Conservation (phyloP, 2,329 filamentous ascomycete genomes). For the Teratosphaeria zuluensis region DNA sequence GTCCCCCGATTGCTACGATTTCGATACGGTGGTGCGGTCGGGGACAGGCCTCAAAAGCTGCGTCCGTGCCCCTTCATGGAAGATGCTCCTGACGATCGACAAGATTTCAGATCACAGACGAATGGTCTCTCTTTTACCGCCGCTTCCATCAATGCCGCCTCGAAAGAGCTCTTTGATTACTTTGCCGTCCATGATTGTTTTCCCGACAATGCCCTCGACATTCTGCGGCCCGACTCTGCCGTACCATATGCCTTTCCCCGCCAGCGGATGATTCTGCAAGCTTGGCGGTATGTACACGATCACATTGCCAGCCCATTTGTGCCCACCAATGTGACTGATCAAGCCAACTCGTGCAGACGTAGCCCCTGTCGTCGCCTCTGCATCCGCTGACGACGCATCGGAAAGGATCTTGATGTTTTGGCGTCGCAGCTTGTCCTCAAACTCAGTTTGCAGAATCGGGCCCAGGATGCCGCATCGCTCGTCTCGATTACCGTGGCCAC, state of each 20-base stretch:
- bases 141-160: constrained; percentile 47
- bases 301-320: constrained; percentile 79
- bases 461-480: constrained; percentile 72
- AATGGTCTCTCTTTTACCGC: constrained; percentile 17
- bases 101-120: constrained; percentile 11
- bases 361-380: constrained; percentile 24
- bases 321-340: constrained; percentile 73
- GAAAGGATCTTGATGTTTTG: constrained; percentile 40
- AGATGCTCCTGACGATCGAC: background rate
- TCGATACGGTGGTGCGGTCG: background rate
- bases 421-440: constrained; percentile 49
- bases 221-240: constrained; percentile 65
- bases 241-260: constrained; percentile 72
- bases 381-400: constrained; percentile 31
- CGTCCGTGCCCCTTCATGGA: background rate
- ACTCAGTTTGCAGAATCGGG: constrained; percentile 61
- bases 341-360: constrained; percentile 52
- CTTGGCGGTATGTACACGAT: constrained; percentile 66
- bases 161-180: constrained; percentile 63
- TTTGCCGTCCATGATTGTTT: constrained; percentile 58
- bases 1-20: background rate
- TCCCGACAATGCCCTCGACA: constrained; percentile 63
- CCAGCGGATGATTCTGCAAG: constrained; percentile 44
- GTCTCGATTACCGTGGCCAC: constrained; percentile 77
- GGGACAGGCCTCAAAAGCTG: background rate